These are phyloP conservation scores for Helianthus tuberosus DNA, from an alignment of 129 eudicot species.

Conservation along the genomic window DNA sequence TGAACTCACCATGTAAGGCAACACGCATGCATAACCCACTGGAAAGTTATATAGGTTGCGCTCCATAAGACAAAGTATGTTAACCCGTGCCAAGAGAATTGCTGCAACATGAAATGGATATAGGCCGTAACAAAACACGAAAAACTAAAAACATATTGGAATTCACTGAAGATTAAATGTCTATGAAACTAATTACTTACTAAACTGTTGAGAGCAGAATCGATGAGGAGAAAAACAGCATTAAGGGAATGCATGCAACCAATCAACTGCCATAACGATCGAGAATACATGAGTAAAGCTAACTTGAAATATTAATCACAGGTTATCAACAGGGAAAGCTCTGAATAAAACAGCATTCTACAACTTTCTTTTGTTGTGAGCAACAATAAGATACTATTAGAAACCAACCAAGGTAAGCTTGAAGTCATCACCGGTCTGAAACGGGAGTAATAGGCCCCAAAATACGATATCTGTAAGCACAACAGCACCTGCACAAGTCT, in stretches of 20 bases:
- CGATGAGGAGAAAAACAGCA: constrained; percentile 76
- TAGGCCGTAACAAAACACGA: not conserved
- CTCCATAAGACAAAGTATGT: constrained; percentile 69
- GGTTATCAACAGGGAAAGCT: not conserved
- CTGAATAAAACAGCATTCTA: not conserved
- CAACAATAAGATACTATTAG: not conserved
- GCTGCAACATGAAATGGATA: constrained; percentile 46
- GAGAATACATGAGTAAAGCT: not conserved
- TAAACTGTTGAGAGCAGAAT: constrained; percentile 67
- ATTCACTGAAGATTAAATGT: not conserved
- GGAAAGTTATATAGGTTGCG: constrained; percentile 58
- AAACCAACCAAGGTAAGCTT: constrained; percentile 61
- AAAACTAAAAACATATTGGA: too few species aligned
- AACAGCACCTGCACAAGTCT: constrained; percentile 88
- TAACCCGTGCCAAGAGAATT: constrained; percentile 68
- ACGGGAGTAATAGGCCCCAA: constrained; percentile 78
- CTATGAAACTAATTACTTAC: constrained; percentile 43
- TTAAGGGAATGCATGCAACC: constrained; percentile 78
- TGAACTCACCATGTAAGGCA: constrained; percentile 57
- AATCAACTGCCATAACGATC: constrained; percentile 53
- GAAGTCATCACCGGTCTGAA: constrained; percentile 56
- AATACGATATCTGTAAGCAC: constrained; percentile 82
- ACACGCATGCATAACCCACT: constrained; percentile 75
- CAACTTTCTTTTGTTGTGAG: not conserved
- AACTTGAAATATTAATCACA: not conserved